Evolutionary conservation across 495 filamentous ascomycete species (phyloP).

Genomic region (Aspergillus saccharolyticus): DNA sequence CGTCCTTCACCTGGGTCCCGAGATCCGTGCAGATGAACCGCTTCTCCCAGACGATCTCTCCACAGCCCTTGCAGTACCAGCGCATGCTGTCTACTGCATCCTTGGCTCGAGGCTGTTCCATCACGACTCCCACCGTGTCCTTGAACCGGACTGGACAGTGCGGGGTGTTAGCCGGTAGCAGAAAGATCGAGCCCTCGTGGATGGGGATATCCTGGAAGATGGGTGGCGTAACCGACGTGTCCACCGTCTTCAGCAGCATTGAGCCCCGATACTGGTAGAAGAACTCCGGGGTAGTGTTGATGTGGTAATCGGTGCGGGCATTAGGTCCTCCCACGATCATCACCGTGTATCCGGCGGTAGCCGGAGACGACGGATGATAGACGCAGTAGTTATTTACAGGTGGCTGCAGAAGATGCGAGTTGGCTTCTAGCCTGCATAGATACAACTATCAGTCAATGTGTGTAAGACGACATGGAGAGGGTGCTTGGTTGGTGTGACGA

Average conservation of each 20-base stretch:
- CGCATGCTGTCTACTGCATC: conserved; percentile 71
- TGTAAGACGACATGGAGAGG: no score
- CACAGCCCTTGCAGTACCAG: conserved; percentile 72
- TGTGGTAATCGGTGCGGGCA: conserved; percentile 95
- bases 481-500: neutral
- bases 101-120: conserved; percentile 77
- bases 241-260: conserved; percentile 91
- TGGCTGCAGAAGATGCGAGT: conserved; percentile 87
- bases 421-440: conserved; percentile 83
- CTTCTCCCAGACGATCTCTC: conserved; percentile 75
- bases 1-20: conserved; percentile 95
- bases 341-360: conserved; percentile 43
- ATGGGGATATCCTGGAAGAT: conserved; percentile 81
- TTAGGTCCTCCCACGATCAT: conserved; percentile 96
- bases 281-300: conserved; percentile 94
- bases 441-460: no score
- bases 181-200: conserved; percentile 88
- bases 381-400: conserved; percentile 98
- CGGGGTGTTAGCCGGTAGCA: conserved; percentile 85
- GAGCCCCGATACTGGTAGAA: conserved; percentile 94
- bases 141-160: conserved; percentile 72
- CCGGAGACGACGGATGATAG: conserved; percentile 57
- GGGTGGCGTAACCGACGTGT: conserved; percentile 46
- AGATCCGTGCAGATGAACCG: conserved; percentile 85
- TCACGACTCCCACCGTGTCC: conserved; percentile 73